Evolutionary conservation across 75 land plant species (phyloP), one percentile per base, ranked within the genome.

Genomic region (Gnetum montanum): DNA sequence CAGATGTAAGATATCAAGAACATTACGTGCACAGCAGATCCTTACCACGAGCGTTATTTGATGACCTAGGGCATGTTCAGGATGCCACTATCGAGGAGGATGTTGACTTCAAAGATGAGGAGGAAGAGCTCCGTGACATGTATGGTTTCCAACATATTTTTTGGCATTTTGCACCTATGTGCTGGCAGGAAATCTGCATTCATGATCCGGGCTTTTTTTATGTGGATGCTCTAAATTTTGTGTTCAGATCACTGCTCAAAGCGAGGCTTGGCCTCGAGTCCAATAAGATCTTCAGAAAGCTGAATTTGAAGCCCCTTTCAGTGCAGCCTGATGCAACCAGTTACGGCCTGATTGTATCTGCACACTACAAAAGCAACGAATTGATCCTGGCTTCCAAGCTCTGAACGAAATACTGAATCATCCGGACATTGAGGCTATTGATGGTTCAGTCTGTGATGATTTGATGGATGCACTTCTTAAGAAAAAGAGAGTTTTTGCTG

Each of bases 331-430:
- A 47, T 69, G 70, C 27, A 56, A 54, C 13, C 8, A 75, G 73
- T 16, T 80, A 80, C 34, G 35, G 36, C 47, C 58, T 27, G 28
- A 57, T 80, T 59, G 40, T 80, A 1, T 44, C 37, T 29, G 79
- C 76, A 19, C 72, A 62, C 40, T 80, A 76, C 41, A 50, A 60
- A 43, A 43, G 24, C 6, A 78, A 78, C 6, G 69, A 75, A 44
- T 31, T 75, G 54, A 48, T 80, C 31, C 66, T 60, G 61, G 84
- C 73, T 5, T 55, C 64, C 13, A 75, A 68, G 57, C 7, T 75
- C 6, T 75, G 79, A 75, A 80, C 30, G 20, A 59, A 54, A 75
- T 80, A 76, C 64, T 69, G 47, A 72, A 62, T 28, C 72, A 62
- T 8, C 78, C 72, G 40, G 27, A 75, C 15, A 70, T 65, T 40